Evolutionary conservation across 257 asterid genomes (phyloP).

Genomic region (Ballota nigra): DNA sequence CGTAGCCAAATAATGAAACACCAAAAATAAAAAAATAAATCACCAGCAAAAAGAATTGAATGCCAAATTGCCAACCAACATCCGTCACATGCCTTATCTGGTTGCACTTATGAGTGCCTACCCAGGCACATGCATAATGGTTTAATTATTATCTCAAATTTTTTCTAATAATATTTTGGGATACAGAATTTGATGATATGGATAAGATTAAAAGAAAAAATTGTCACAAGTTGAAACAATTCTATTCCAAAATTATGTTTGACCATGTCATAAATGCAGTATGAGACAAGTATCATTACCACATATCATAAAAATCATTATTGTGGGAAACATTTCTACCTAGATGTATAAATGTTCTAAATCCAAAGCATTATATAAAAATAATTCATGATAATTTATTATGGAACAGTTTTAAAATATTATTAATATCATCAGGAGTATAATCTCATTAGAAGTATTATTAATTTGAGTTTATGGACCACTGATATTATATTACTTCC

Average conservation of each 20-base stretch:
- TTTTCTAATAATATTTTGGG: neutral
- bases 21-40: neutral
- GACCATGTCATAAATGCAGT: neutral
- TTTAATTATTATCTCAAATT: no score
- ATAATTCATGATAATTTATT: no score
- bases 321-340: no score
- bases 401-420: no score
- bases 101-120: conserved; percentile 16
- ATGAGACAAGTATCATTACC: no score
- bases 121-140: conserved; percentile 7
- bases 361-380: no score
- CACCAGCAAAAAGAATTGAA: neutral
- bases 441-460: no score
- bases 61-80: neutral
- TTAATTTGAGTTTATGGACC: no score
- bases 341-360: no score
- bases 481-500: no score
- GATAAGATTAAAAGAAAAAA: neutral
- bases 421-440: no score
- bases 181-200: neutral
- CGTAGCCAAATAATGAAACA: neutral
- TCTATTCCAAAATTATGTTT: neutral
- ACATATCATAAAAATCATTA: no score
- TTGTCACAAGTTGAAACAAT: neutral
- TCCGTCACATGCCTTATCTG: conserved; percentile 1